Conservation (phyloP, 2,329 filamentous ascomycete species). For the Ceratocystis huliohia region DNA sequence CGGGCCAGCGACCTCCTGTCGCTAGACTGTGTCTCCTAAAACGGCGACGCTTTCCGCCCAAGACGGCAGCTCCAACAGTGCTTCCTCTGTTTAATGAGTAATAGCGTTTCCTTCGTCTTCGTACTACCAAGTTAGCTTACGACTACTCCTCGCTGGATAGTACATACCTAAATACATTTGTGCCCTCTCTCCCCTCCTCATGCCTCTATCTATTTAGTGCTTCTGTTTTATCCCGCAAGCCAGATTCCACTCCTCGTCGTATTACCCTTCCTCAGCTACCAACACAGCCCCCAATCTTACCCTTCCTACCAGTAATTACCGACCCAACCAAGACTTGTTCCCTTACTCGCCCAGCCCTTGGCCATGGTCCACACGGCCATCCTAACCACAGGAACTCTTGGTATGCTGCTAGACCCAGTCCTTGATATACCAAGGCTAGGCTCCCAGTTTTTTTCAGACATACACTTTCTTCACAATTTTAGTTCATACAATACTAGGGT, state of each 20-base stretch:
- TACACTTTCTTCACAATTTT: too few species aligned
- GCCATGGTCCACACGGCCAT: not conserved
- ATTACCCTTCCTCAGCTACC: not conserved
- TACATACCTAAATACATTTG: not conserved
- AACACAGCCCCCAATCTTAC: not conserved
- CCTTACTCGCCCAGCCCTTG: not conserved
- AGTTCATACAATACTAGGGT: not conserved
- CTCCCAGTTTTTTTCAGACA: not conserved
- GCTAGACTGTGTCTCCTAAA: too few species aligned
- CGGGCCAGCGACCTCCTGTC: too few species aligned
- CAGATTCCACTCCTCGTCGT: not conserved
- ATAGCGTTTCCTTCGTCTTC: not conserved
- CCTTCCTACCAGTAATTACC: not conserved
- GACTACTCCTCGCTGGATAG: not conserved
- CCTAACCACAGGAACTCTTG: too few species aligned
- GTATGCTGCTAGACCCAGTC: not conserved
- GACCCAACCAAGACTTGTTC: not conserved
- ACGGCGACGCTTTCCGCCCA: too few species aligned
- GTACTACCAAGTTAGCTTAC: not conserved
- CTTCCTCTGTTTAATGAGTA: too few species aligned
- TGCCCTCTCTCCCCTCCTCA: not conserved
- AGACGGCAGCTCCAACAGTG: too few species aligned
- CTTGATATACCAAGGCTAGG: not conserved
- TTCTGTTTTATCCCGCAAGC: not conserved
- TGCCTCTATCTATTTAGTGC: not conserved